These are phyloP conservation scores for Nitzschia palea DNA, from an alignment of 108 stramenopile species.

Conservation along the genomic window DNA sequence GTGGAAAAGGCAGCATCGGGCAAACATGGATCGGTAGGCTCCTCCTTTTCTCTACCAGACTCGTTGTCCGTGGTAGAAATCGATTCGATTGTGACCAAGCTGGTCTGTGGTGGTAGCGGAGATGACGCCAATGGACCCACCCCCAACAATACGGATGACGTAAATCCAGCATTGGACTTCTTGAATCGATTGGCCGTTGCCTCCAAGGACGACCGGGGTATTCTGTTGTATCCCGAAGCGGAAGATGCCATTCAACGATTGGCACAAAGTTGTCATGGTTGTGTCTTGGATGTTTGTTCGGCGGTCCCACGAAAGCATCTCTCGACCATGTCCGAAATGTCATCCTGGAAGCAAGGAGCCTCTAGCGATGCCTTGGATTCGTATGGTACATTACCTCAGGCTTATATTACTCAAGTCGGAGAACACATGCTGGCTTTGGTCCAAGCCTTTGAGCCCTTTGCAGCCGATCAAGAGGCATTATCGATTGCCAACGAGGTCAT, in stretches of 20 bases:
- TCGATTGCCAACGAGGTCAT: conserved; percentile 83
- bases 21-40: not conserved
- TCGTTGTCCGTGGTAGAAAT: conserved; percentile 68
- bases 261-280: conserved; percentile 65
- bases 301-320: conserved; percentile 70
- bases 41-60: conserved; percentile 57
- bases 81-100: conserved; percentile 66
- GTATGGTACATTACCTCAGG: conserved; percentile 81
- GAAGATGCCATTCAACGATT: conserved; percentile 53
- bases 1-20: conserved; percentile 14
- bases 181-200: conserved; percentile 42
- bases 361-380: conserved; percentile 47
- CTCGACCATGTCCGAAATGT: conserved; percentile 62
- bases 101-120: conserved; percentile 51
- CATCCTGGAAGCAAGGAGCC: conserved; percentile 63
- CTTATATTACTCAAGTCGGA: conserved; percentile 81
- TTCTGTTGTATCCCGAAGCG: conserved; percentile 51
- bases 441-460: conserved; percentile 85
- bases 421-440: conserved; percentile 87
- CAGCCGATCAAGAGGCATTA: conserved; percentile 64
- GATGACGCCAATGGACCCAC: conserved; percentile 11
- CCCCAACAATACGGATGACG: conserved; percentile 1
- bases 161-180: conserved; percentile 30
- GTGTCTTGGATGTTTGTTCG: conserved; percentile 83
- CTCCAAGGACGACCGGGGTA: conserved; percentile 7